Conservation (phyloP, 306 rosid species). For the Prunus davidiana region DNA sequence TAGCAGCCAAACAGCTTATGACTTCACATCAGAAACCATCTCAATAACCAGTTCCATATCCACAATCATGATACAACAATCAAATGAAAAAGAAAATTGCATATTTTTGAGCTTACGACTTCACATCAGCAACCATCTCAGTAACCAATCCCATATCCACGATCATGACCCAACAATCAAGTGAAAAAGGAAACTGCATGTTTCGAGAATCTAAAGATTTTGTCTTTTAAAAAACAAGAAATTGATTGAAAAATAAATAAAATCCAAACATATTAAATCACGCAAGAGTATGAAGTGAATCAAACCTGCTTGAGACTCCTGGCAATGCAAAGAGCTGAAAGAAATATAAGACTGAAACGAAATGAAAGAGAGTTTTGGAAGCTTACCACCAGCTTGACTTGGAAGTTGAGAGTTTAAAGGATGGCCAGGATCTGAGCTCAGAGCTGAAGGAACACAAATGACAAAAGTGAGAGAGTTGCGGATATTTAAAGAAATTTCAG, state of each 20-base stretch:
- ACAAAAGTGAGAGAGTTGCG: background rate
- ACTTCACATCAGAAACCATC: background rate
- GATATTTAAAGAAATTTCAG: background rate
- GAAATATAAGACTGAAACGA: background rate
- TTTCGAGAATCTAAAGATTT: background rate
- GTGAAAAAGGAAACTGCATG: background rate
- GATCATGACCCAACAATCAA: background rate
- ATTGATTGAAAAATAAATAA: background rate
- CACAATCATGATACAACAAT: background rate
- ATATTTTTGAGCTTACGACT: background rate
- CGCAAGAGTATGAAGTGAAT: background rate
- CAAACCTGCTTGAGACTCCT: background rate
- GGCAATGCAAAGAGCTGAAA: slow-evolving; percentile 2
- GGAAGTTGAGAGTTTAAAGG: background rate
- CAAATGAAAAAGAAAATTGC: background rate
- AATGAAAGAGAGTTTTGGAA: background rate
- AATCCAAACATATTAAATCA: background rate
- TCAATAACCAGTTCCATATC: background rate
- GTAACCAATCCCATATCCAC: background rate
- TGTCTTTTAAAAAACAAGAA: too few species aligned
- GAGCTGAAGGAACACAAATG: background rate
- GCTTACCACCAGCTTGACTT: background rate
- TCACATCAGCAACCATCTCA: background rate
- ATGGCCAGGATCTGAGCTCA: slow-evolving; percentile 11
- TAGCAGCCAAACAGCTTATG: background rate